Conservation (phyloP, 352 stramenopile species). For the Blastocystis sp. region DNA sequence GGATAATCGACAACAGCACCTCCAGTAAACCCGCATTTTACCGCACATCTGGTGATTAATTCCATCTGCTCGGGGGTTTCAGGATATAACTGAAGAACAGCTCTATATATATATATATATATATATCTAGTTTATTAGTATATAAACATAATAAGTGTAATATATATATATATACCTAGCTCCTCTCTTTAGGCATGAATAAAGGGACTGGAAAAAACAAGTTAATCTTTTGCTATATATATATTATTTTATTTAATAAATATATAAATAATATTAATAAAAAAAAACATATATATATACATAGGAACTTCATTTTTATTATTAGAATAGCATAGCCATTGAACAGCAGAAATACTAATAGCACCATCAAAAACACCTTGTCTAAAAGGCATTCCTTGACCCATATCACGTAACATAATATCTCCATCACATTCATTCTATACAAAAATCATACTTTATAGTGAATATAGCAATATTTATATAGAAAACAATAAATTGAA, state of each 20-base stretch:
- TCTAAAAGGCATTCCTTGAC: slow-evolving; percentile 83
- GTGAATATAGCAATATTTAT: no score
- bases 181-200: slow-evolving; percentile 50
- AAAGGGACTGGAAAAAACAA: slow-evolving; percentile 44
- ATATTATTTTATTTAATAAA: no score
- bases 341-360: slow-evolving; percentile 96
- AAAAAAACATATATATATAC: slow-evolving; percentile 85
- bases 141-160: slow-evolving; percentile 3
- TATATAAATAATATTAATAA: slow-evolving; percentile 26
- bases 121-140: no score
- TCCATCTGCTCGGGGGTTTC: slow-evolving; percentile 74
- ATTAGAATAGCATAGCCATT: slow-evolving; percentile 98
- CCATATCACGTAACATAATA: slow-evolving; percentile 78
- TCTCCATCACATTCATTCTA: slow-evolving; percentile 48
- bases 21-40: slow-evolving; percentile 68
- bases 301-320: slow-evolving; percentile 75
- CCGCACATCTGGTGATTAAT: slow-evolving; percentile 63
- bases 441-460: slow-evolving; percentile 17
- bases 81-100: slow-evolving; percentile 95
- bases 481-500: no score
- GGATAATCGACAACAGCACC: slow-evolving; percentile 96
- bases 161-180: background rate
- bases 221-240: no score
- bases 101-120: slow-evolving; percentile 51
- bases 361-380: slow-evolving; percentile 86